Base-by-base conservation (phyloP, 306 rosid species). In the Vicia villosa region DNA sequence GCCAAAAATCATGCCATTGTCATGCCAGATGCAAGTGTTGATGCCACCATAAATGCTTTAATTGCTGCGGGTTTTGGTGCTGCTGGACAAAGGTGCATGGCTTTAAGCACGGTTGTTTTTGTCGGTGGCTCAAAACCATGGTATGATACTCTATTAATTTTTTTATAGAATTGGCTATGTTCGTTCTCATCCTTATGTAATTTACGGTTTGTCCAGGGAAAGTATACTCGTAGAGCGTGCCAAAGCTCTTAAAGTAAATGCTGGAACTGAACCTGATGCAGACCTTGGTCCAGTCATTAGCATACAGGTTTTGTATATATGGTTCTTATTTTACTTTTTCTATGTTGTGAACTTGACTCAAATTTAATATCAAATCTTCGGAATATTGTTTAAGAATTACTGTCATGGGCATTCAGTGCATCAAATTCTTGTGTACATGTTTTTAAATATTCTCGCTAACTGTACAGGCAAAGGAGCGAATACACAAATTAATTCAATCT, bases 51-150 rank as follows among this genome's bases (percentile, higher is more conserved):
- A 75, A 94, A 87, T 75, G 90, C 98, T 77, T 36, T 94, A 75
- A 84, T 83, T 42, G 97, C 97, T 24, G 98, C 98, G 43, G 96
- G 97, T 60, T 94, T 94, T 82, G 98, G 98, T 76, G 98, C 98
- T 59, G 97, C 98, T 58, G 98, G 98, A 70, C 98, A 94, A 74
- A 85, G 97, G 72, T 94, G 98, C 82, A 94, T 90, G 97, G 97
- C 98, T 61, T 96, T 94, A 62, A 90, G 98, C 78, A 87, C 97
- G 1, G 90, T 90, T 85, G 80, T 94, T 72, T 94, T 94, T 71
- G 98, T 94, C 73, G 96, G 97, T 69, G 95, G 81, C 75, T 81
- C 87, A 67, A 72, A 84, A 76, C 52, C 78, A 45, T 94, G 97
- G 98, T 94, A 94, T 28, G 50, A 10, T 52, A 37, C 76, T 56